phyloP scores from a whole-genome alignment of 495 filamentous ascomycete species.

The Talaromyces ruber region DNA sequence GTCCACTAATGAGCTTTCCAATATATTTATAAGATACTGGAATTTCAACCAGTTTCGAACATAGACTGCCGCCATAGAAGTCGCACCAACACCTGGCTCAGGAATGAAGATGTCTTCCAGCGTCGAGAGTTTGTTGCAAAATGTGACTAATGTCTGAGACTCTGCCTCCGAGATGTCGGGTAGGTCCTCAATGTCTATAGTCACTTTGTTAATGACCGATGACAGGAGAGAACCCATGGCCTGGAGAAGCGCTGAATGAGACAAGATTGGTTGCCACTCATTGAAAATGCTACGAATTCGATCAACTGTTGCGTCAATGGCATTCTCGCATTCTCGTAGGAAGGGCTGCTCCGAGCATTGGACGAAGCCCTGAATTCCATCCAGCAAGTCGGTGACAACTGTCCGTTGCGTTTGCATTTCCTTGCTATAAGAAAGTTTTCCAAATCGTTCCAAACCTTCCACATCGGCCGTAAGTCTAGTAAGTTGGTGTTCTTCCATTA shows the following conservation, averaged over 20 bases:
- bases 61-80: conserved; percentile 71
- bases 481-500: conserved; percentile 38
- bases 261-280: conserved; percentile 74
- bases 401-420: conserved; percentile 84
- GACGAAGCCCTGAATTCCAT: conserved; percentile 59
- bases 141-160: conserved; percentile 64
- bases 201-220: conserved; percentile 71
- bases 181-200: conserved; percentile 80
- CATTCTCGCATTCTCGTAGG: conserved; percentile 57
- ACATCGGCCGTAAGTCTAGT: conserved; percentile 62
- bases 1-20: conserved; percentile 83
- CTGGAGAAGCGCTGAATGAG: conserved; percentile 74
- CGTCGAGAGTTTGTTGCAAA: conserved; percentile 61
- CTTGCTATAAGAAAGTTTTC: conserved; percentile 72
- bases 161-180: conserved; percentile 80
- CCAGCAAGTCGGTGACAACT: conserved; percentile 75
- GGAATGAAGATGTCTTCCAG: conserved; percentile 72
- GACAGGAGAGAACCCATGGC: conserved; percentile 74
- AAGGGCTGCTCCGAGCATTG: conserved; percentile 55
- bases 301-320: conserved; percentile 58
- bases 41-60: conserved; percentile 80
- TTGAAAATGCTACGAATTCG: conserved; percentile 60
- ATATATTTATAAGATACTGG: conserved; percentile 77
- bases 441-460: conserved; percentile 65
- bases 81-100: conserved; percentile 25